A percentile compares a stretch with the other conserved stretches of the same genome.
Conservation (phyloP, 441 rosid genomes). For the Erodium chrysanthum region DNA sequence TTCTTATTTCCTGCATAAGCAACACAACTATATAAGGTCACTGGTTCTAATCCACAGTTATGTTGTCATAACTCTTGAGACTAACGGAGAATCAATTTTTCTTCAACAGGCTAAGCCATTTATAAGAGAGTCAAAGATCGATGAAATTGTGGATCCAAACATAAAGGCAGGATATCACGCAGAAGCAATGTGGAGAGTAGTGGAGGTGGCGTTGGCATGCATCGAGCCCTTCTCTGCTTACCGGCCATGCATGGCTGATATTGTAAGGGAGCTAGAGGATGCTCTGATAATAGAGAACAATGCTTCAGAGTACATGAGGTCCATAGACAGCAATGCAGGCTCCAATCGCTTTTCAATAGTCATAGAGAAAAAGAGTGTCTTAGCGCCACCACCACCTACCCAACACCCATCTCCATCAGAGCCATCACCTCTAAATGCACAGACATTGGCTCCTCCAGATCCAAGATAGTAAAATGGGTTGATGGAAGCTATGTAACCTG, state of each 20-base stretch:
- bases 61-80: not conserved
- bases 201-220: slow-evolving; percentile 62
- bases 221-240: slow-evolving; percentile 55
- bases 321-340: slow-evolving; percentile 63
- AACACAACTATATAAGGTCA: too few relatives aligned
- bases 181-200: slow-evolving; percentile 79
- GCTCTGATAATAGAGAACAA: slow-evolving; percentile 72
- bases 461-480: slow-evolving; percentile 39
- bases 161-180: slow-evolving; percentile 59
- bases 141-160: slow-evolving; percentile 63
- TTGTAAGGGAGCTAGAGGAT: slow-evolving; percentile 60
- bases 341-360: slow-evolving; percentile 52
- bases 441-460: slow-evolving; percentile 42
- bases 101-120: slow-evolving; percentile 51
- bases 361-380: slow-evolving; percentile 33
- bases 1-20: slow-evolving; percentile 7
- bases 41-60: too few relatives aligned
- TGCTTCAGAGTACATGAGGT: slow-evolving; percentile 71
- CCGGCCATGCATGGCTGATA: slow-evolving; percentile 52
- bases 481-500: slow-evolving; percentile 10
- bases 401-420: slow-evolving; percentile 30
- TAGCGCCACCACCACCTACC: slow-evolving; percentile 26
- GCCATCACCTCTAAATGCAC: slow-evolving; percentile 35
- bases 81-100: slow-evolving; percentile 11
- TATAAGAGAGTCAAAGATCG: slow-evolving; percentile 60